Percentiles rank a stretch among this genome's conserved stretches.
These are phyloP conservation scores for Neonectria hederae DNA, from an alignment of 2,329 filamentous ascomycete species.

Conservation along the genomic window DNA sequence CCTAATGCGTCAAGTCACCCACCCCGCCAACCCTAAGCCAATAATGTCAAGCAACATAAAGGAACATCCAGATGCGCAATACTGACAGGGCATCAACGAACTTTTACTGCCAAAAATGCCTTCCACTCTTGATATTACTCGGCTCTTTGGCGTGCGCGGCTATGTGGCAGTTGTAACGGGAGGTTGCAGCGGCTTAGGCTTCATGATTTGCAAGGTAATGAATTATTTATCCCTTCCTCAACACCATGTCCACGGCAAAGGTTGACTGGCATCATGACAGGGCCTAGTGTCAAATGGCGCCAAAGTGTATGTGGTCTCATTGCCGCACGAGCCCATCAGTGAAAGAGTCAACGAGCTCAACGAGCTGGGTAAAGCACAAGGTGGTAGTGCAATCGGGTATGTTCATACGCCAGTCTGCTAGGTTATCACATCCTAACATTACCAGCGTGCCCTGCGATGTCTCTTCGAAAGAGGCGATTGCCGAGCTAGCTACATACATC, in stretches of 20 bases:
- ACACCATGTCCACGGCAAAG: neutral
- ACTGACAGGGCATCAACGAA: neutral
- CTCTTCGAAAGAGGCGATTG: slow-evolving; percentile 53
- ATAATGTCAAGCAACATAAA: neutral
- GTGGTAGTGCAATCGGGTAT: slow-evolving; percentile 53
- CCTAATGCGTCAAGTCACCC: neutral
- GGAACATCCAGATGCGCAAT: neutral
- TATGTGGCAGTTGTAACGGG: slow-evolving; percentile 49
- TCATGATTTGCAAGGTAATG: slow-evolving; percentile 56
- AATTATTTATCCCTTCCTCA: neutral
- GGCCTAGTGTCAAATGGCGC: slow-evolving; percentile 57
- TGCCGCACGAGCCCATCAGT: slow-evolving; percentile 53
- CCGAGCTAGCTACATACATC: slow-evolving; percentile 45
- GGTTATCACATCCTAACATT: slow-evolving; percentile 8
- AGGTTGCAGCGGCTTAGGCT: slow-evolving; percentile 55
- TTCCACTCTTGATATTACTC: slow-evolving; percentile 21
- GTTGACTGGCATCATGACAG: slow-evolving; percentile 37
- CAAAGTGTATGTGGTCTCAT: slow-evolving; percentile 55
- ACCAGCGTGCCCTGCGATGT: slow-evolving; percentile 50
- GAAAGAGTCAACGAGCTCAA: slow-evolving; percentile 52
- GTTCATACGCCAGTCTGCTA: neutral
- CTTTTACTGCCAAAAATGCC: slow-evolving; percentile 13
- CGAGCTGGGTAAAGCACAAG: slow-evolving; percentile 46
- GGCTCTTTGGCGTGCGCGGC: slow-evolving; percentile 43
- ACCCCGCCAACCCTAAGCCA: neutral